phyloP scores from a whole-genome alignment of 1,139 yeast species.

The Tardiomyces depauwii region DNA sequence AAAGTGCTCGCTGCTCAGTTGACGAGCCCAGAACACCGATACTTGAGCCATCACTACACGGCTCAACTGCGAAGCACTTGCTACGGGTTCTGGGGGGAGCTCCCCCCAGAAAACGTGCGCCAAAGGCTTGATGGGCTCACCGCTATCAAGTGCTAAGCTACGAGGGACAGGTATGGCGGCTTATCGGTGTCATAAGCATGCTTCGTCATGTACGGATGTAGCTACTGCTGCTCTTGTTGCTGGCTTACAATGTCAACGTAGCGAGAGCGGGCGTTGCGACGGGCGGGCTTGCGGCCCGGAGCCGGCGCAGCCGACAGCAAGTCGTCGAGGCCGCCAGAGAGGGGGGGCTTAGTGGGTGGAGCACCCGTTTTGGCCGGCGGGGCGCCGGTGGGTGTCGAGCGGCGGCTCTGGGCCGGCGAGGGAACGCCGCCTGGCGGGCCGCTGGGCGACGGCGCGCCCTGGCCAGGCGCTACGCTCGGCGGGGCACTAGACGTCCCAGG shows the following conservation, averaged over 20 bases:
- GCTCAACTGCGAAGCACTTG: background rate
- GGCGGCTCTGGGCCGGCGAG: conserved; percentile 14
- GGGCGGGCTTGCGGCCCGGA: conserved; percentile 38
- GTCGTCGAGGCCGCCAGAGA: conserved; percentile 51
- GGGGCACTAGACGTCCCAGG: conserved; percentile 1
- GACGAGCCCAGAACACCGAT: no score
- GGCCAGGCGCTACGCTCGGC: conserved; percentile 1
- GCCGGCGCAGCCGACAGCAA: conserved; percentile 42
- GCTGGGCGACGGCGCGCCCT: conserved; percentile 11
- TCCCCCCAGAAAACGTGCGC: background rate
- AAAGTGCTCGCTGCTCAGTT: no score
- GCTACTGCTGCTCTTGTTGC: conserved; percentile 8
- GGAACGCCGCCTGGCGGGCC: conserved; percentile 12
- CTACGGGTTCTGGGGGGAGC: background rate
- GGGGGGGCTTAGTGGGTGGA: conserved; percentile 11
- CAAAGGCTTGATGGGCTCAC: no score
- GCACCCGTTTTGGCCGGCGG: conserved; percentile 9
- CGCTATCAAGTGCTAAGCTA: background rate
- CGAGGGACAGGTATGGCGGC: background rate
- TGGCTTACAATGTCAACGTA: conserved; percentile 69
- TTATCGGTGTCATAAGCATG: conserved; percentile 1
- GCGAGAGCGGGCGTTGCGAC: conserved; percentile 59
- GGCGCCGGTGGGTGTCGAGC: conserved; percentile 10
- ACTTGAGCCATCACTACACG: no score
- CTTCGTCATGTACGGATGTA: background rate